Base-by-base conservation (phyloP, 2,329 filamentous ascomycete genomes). In the Tolypocladium sp. region DNA sequence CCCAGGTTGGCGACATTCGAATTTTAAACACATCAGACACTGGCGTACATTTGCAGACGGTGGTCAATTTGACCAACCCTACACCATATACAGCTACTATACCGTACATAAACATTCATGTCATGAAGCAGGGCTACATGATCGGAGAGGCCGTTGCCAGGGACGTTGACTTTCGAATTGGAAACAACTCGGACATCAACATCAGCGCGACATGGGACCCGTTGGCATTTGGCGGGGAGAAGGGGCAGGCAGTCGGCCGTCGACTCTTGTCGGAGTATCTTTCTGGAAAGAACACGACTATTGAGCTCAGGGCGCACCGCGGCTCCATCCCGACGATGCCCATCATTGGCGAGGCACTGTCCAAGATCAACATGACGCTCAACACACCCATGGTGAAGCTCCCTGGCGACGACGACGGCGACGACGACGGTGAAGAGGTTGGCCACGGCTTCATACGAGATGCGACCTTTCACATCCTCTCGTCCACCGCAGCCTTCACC, bases 51-150 rank as follows among this genome's bases (percentile, higher is more conserved):
- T 75, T 97, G 41, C 79, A 86, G 67, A 89, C 90, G 17, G 75
- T 79, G 44, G 80, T 96, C 67, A 96, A 94, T 69, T 81, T 96
- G 61, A 95, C 90, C 4, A 99, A 99, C 68, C 92, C 93, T 1
- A 96, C 92, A 0, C 82, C 87, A 4, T 97, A 97, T 71, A 87
- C 90, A 5, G 92, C 91, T 4, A 79, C 78, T 2, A 79, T 97
- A n/a, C 93, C 93, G 2, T 93, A 86, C 62, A 74, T 91, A 63
- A 92, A 89, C 69, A 81, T 96, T 51, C 84, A 92, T 62, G 75
- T 97, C 49, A 71, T 90, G 37, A 86, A 85, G 66, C 92, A 95
- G 66, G 85, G 81, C 13, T 87, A 87, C 0, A 71, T 89, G 9
- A 77, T 99, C 40, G 94, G 90, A 38, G 88, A 93, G 70, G 87